Conservation (phyloP, 139 green algal species). For the Chlamydomonas incerta region DNA sequence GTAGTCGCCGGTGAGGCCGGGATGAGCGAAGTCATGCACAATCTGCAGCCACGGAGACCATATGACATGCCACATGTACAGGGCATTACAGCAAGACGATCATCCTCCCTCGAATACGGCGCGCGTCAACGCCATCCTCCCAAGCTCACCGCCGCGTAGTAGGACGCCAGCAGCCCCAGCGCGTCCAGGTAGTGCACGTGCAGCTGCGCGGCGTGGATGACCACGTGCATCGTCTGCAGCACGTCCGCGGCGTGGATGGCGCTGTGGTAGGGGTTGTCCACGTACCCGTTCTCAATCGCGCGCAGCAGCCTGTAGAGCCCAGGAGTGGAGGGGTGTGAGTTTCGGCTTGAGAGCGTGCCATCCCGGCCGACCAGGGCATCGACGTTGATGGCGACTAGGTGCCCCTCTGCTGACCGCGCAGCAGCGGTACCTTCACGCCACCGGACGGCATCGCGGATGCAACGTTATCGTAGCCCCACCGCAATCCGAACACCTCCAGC, state of each 20-base stretch:
- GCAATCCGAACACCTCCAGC: no score
- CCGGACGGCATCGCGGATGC: no score
- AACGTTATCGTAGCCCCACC: no score
- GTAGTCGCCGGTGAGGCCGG: constrained; percentile 67
- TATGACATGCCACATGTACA: no score
- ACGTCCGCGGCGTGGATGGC: constrained; percentile 45
- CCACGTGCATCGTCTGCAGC: constrained; percentile 58
- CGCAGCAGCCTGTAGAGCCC: constrained; percentile 31
- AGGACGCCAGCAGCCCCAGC: constrained; percentile 50
- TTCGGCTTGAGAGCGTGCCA: no score
- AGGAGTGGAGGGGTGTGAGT: no score
- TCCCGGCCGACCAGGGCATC: no score
- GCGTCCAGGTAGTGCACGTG: constrained; percentile 44
- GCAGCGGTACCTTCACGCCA: no score
- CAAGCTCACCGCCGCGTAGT: constrained; percentile 53
- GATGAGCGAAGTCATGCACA: constrained; percentile 51
- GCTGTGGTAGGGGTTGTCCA: constrained; percentile 56
- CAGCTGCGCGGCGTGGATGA: constrained; percentile 56
- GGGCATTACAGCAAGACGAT: no score
- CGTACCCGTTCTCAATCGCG: constrained; percentile 38
- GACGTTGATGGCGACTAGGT: no score
- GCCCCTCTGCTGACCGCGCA: no score
- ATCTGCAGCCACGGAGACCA: constrained; percentile 3
- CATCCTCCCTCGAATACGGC: no score
- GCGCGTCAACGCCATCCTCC: neutral